Percentiles rank a stretch among this genome's conserved stretches.
Evolutionary conservation across 768 basidiomycete genomes (phyloP).

Genomic region (Boletus vinaceobasis): DNA sequence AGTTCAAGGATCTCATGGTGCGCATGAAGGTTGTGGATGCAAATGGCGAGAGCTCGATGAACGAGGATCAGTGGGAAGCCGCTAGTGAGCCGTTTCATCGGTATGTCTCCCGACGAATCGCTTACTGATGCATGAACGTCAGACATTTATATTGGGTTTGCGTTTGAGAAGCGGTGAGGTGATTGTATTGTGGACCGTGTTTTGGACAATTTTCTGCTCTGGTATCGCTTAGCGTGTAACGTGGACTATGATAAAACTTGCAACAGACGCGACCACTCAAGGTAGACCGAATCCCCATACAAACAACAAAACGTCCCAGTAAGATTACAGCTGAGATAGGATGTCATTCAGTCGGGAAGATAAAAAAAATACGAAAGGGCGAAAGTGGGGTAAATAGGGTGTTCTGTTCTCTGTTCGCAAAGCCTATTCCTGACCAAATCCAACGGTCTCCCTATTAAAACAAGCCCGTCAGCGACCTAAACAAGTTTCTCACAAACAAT

Average conservation of each 20-base stretch:
- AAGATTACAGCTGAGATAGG: slow-evolving; percentile 32
- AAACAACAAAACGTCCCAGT: slow-evolving; percentile 19
- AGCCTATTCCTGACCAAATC: slow-evolving; percentile 88
- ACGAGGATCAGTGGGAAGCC: slow-evolving; percentile 96
- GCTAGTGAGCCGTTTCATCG: slow-evolving; percentile 68
- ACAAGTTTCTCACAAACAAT: neutral
- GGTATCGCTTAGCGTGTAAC: slow-evolving; percentile 1
- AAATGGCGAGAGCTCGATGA: slow-evolving; percentile 87
- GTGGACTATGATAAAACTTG: slow-evolving; percentile 2
- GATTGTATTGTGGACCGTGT: neutral
- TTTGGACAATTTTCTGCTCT: slow-evolving; percentile 4
- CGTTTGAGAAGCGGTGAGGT: slow-evolving; percentile 68
- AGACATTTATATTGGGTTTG: slow-evolving; percentile 96
- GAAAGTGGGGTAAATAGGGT: slow-evolving; percentile 13
- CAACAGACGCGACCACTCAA: neutral
- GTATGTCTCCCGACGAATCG: neutral
- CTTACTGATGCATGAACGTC: slow-evolving; percentile 8
- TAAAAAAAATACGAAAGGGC: neutral
- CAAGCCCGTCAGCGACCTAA: slow-evolving; percentile 14
- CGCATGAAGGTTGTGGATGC: slow-evolving; percentile 90
- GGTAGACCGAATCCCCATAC: neutral
- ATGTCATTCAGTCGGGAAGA: slow-evolving; percentile 13
- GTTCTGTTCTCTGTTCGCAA: slow-evolving; percentile 1
- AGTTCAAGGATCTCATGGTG: slow-evolving; percentile 79
- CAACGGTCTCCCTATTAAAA: slow-evolving; percentile 75